These are phyloP conservation scores for Colletotrichum chlorophyti DNA, from an alignment of 2,329 filamentous ascomycete genomes.

Conservation along the genomic window DNA sequence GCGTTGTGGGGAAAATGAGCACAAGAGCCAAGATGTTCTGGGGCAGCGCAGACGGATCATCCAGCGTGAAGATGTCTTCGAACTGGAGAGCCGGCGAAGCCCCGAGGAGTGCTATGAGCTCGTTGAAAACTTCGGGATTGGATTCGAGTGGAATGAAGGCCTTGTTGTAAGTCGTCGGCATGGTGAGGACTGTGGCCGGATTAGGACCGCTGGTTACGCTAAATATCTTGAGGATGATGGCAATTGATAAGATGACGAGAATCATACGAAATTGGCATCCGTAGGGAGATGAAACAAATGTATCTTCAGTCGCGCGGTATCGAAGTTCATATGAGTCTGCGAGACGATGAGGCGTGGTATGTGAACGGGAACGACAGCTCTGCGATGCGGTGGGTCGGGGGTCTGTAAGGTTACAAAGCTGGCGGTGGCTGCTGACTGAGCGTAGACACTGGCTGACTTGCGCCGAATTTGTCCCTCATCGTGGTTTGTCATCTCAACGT, in stretches of 20 bases:
- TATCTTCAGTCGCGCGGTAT: too few relatives aligned
- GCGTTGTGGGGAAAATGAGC: slow-evolving; percentile 71
- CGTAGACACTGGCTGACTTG: background rate
- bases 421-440: slow-evolving; percentile 10
- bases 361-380: too few relatives aligned
- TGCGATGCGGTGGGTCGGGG: too few relatives aligned
- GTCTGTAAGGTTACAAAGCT: background rate
- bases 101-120: slow-evolving; percentile 68
- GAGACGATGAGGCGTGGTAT: too few relatives aligned
- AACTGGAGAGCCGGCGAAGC: slow-evolving; percentile 65
- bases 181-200: background rate
- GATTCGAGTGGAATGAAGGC: slow-evolving; percentile 40
- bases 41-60: slow-evolving; percentile 72
- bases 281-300: too few relatives aligned
- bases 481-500: background rate
- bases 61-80: slow-evolving; percentile 73
- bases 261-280: background rate
- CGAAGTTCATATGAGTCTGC: too few relatives aligned
- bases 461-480: background rate
- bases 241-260: background rate
- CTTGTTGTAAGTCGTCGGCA: slow-evolving; percentile 31
- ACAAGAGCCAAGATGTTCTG: slow-evolving; percentile 64
- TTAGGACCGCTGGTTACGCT: background rate
- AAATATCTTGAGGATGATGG: background rate
- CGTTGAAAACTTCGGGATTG: slow-evolving; percentile 73